Percentiles rank a stretch among this genome's conserved stretches.
phyloP scores from a whole-genome alignment of 2,329 filamentous ascomycete genomes.

The Aspergillus sp. region DNA sequence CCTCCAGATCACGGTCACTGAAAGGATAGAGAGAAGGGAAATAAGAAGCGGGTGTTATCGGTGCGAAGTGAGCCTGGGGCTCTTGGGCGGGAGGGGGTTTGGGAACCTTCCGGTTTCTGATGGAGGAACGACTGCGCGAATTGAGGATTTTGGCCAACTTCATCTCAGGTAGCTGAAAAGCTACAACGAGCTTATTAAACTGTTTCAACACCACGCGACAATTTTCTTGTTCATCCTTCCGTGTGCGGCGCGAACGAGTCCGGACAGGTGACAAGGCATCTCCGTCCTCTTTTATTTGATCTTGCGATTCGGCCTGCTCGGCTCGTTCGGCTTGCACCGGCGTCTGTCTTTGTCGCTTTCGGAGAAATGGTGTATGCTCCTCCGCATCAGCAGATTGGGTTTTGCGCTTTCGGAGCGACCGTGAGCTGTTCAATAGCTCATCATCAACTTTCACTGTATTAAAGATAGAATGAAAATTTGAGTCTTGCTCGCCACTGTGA shows the following conservation, averaged over 20 bases:
- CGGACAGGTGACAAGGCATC: constrained; percentile 27
- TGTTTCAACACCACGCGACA: constrained; percentile 43
- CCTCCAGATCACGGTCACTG: constrained; percentile 83
- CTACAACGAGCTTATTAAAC: constrained; percentile 55
- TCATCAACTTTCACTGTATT: constrained; percentile 70
- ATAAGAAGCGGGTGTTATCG: constrained; percentile 61
- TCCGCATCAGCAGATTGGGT: constrained; percentile 68
- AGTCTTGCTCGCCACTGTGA: constrained; percentile 62
- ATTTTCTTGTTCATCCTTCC: constrained; percentile 42
- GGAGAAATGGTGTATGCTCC: constrained; percentile 46
- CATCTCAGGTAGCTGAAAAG: constrained; percentile 57
- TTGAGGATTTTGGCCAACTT: constrained; percentile 63
- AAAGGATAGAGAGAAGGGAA: constrained; percentile 84
- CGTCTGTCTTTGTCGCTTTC: constrained; percentile 45
- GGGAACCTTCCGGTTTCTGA: constrained; percentile 49
- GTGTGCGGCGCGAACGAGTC: constrained; percentile 60
- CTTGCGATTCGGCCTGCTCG: constrained; percentile 23
- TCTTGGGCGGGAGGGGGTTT: constrained; percentile 44
- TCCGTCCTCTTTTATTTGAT: constrained; percentile 20
- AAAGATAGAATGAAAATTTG: constrained; percentile 75
- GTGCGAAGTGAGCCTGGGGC: constrained; percentile 59
- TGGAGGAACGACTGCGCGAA: constrained; percentile 58
- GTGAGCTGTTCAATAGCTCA: constrained; percentile 72
- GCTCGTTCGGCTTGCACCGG: constrained; percentile 25
- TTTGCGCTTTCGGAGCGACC: constrained; percentile 80